Percentiles rank a stretch among this genome's conserved stretches.
Conservation (phyloP, 768 basidiomycete genomes). For the Nevesoporus exiguus region DNA sequence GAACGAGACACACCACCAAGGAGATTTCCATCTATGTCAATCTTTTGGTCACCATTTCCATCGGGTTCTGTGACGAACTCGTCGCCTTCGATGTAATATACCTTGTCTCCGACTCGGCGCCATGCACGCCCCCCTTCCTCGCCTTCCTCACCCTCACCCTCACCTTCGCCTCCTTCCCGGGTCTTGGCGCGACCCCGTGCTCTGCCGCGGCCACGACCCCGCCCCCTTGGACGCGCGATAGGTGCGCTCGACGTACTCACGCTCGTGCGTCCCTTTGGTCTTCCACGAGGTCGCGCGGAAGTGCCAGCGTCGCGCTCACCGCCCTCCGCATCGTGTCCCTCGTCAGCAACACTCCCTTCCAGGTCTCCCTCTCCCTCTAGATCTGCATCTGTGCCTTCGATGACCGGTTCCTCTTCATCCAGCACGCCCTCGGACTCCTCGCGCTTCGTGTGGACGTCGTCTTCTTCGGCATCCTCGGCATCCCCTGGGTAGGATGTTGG, state of each 20-base stretch:
- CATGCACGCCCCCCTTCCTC: slow-evolving; percentile 59
- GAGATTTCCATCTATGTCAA: slow-evolving; percentile 79
- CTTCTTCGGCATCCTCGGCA: slow-evolving; percentile 21
- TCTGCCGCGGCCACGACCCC: slow-evolving; percentile 41
- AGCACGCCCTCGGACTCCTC: slow-evolving; percentile 30
- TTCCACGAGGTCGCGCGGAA: slow-evolving; percentile 34
- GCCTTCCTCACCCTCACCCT: slow-evolving; percentile 38
- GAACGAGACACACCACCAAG: slow-evolving; percentile 63
- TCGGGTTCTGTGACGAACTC: slow-evolving; percentile 85
- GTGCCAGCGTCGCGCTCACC: slow-evolving; percentile 35
- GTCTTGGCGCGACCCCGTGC: slow-evolving; percentile 38
- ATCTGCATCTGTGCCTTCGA: slow-evolving; percentile 27
- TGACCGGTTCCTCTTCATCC: slow-evolving; percentile 31
- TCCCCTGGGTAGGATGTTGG: slow-evolving; percentile 21
- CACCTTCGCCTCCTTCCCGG: slow-evolving; percentile 39
- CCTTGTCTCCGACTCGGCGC: slow-evolving; percentile 67
- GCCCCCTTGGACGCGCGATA: slow-evolving; percentile 30
- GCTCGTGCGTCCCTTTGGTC: slow-evolving; percentile 39
- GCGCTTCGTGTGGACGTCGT: slow-evolving; percentile 26
- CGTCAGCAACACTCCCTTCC: slow-evolving; percentile 32
- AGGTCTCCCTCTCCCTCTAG: slow-evolving; percentile 29
- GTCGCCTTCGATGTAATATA: slow-evolving; percentile 81
- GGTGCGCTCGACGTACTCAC: slow-evolving; percentile 29
- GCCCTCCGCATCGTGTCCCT: slow-evolving; percentile 30
- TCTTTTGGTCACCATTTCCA: slow-evolving; percentile 86